These are phyloP conservation scores for Pseudopithomyces chartarum DNA, from an alignment of 2,329 filamentous ascomycete genomes.

Conservation along the genomic window DNA sequence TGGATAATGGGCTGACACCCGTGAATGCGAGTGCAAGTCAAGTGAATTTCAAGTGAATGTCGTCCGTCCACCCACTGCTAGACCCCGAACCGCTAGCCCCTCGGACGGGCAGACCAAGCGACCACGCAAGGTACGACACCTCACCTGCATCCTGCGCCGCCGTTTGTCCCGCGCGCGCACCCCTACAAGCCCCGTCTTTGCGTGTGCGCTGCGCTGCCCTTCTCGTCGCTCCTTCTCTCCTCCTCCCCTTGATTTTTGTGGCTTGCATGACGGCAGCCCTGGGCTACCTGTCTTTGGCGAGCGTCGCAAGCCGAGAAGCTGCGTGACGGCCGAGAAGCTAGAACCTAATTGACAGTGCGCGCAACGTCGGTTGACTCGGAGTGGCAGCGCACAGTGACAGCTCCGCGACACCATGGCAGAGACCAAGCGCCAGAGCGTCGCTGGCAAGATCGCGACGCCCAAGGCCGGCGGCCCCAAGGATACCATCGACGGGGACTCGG, in stretches of 20 bases:
- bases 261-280: constrained; percentile 44
- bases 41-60: no score
- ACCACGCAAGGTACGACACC: constrained; percentile 9
- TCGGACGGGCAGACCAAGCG: no score
- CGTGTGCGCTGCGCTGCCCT: constrained; percentile 35
- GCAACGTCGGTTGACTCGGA: constrained; percentile 3
- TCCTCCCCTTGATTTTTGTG: constrained; percentile 36
- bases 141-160: constrained; percentile 17
- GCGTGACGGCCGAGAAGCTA: constrained; percentile 20
- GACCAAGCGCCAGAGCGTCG: constrained; percentile 61
- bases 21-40: no score
- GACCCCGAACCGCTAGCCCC: constrained; percentile 23
- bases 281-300: constrained; percentile 34
- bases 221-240: constrained; percentile 50
- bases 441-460: constrained; percentile 59
- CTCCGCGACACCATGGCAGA: constrained; percentile 55
- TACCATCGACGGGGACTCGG: constrained; percentile 57
- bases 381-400: constrained; percentile 49
- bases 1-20: no score
- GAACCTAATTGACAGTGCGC: constrained; percentile 11
- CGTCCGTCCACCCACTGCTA: constrained; percentile 24
- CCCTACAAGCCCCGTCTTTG: constrained; percentile 17
- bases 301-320: constrained; percentile 18
- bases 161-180: constrained; percentile 10
- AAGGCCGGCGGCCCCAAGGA: constrained; percentile 51